phyloP scores from a whole-genome alignment of 352 stramenopile genomes.

The Phytophthora pluvialis region DNA sequence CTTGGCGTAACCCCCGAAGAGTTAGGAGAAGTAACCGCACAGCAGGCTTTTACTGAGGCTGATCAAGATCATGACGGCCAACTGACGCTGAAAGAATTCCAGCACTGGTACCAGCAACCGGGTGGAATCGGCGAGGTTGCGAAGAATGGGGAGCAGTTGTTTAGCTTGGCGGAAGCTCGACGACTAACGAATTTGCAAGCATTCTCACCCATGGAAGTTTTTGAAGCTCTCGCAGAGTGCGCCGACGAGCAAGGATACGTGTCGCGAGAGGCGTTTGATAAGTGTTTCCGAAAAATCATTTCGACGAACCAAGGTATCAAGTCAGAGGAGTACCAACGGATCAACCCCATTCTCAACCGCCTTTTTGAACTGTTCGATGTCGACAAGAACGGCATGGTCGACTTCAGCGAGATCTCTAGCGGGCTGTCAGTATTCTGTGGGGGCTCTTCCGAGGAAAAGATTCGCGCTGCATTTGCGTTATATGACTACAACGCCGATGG shows the following conservation, averaged over 20 bases:
- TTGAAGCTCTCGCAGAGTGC: constrained; percentile 73
- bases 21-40: constrained; percentile 76
- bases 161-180: constrained; percentile 72
- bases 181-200: constrained; percentile 81
- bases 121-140: constrained; percentile 76
- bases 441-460: constrained; percentile 77
- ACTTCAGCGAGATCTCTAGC: constrained; percentile 88
- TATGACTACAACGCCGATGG: constrained; percentile 90
- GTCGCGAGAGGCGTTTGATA: constrained; percentile 73
- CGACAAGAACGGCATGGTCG: constrained; percentile 85
- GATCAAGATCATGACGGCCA: constrained; percentile 75
- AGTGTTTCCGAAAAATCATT: constrained; percentile 82
- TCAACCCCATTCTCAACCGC: constrained; percentile 77
- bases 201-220: constrained; percentile 80
- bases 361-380: constrained; percentile 87
- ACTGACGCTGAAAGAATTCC: constrained; percentile 87
- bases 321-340: constrained; percentile 60
- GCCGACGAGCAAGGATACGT: constrained; percentile 78
- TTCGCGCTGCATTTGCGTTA: constrained; percentile 76
- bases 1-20: constrained; percentile 77
- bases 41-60: constrained; percentile 79
- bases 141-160: constrained; percentile 82
- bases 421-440: constrained; percentile 88
- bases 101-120: constrained; percentile 84
- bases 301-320: constrained; percentile 58